These are phyloP conservation scores for Candida sanyaensis DNA, from an alignment of 1,139 yeast species.

Conservation along the genomic window DNA sequence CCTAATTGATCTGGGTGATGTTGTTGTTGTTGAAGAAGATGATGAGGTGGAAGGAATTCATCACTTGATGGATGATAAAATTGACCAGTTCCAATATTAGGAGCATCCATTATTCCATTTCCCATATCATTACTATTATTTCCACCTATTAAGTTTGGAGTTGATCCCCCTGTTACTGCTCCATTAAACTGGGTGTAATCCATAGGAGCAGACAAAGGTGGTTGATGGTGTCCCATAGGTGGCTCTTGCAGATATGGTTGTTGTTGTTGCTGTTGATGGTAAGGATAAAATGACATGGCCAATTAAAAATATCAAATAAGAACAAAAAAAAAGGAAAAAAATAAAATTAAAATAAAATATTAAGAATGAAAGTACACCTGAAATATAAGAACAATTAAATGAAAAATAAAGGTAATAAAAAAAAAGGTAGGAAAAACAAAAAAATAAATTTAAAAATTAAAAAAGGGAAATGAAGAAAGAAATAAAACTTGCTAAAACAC, in stretches of 20 bases:
- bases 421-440: neutral
- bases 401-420: too few relatives aligned
- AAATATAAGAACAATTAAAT: neutral
- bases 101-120: conserved; percentile 11
- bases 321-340: neutral
- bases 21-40: conserved; percentile 1
- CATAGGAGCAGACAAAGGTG: neutral
- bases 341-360: too few relatives aligned
- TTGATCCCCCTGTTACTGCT: neutral
- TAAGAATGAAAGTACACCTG: too few relatives aligned
- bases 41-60: conserved; percentile 3
- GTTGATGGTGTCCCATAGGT: neutral
- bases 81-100: conserved; percentile 13
- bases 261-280: conserved; percentile 2
- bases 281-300: conserved; percentile 2
- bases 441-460: neutral
- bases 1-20: conserved; percentile 5
- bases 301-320: neutral
- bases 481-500: too few relatives aligned
- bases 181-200: conserved; percentile 1
- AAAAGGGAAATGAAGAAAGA: neutral
- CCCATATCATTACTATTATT: neutral
- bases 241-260: conserved; percentile 1
- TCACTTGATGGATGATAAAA: conserved; percentile 7
- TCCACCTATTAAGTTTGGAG: conserved; percentile 5